phyloP scores from a whole-genome alignment of 805 yeast species.

The Candida broadrunensis region DNA sequence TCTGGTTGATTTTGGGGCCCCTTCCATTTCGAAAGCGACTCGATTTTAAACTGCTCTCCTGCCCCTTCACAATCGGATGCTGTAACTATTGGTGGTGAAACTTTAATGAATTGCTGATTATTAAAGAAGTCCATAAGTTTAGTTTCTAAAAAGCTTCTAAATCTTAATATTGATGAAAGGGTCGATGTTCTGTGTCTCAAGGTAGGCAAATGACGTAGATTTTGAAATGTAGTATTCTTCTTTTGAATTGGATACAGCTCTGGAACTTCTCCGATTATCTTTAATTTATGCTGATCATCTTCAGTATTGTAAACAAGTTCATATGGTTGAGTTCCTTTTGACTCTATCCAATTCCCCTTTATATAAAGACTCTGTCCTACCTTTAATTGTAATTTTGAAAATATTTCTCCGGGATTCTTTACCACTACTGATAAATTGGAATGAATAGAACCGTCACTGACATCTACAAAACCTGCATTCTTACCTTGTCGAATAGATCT shows the following conservation, averaged over 20 bases:
- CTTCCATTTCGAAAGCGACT: conserved; percentile 24
- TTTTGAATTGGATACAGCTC: conserved; percentile 80
- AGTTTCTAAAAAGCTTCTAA: conserved; percentile 66
- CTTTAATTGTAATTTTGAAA: conserved; percentile 36
- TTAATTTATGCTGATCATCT: conserved; percentile 29
- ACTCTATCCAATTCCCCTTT: conserved; percentile 29
- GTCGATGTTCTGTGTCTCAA: conserved; percentile 70
- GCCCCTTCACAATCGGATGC: conserved; percentile 97
- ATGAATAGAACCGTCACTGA: conserved; percentile 72
- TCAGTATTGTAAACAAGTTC: conserved; percentile 25
- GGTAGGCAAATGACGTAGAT: conserved; percentile 69
- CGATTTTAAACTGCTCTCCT: conserved; percentile 78
- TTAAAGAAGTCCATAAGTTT: conserved; percentile 54
- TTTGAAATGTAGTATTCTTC: conserved; percentile 64
- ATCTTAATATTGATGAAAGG: conserved; percentile 64
- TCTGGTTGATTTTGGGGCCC: conserved; percentile 9
- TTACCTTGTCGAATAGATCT: conserved; percentile 70
- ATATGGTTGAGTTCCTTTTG: conserved; percentile 30
- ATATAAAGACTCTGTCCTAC: conserved; percentile 42
- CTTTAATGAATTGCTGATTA: conserved; percentile 57
- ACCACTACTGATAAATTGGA: conserved; percentile 49
- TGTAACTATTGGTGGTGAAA: conserved; percentile 83
- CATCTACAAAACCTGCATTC: conserved; percentile 74
- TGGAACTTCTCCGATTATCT: conserved; percentile 59
- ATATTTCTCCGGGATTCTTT: conserved; percentile 19